Evolutionary conservation across 345 rosid genomes (phyloP).

Genomic region (Brassica nigra): DNA sequence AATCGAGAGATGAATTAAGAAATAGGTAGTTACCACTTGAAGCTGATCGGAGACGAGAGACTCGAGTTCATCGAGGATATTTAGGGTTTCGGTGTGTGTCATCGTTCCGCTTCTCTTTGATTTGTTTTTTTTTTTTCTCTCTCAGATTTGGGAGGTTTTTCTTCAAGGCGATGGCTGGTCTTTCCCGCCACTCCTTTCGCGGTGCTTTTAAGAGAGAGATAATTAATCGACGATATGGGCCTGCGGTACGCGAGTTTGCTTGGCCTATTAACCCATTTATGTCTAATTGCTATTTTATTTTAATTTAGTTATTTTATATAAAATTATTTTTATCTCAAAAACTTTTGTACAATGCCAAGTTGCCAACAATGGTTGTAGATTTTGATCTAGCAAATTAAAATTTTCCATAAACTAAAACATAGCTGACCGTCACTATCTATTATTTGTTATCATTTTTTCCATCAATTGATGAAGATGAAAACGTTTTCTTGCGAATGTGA

Average conservation of each 20-base stretch:
- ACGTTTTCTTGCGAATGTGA: neutral
- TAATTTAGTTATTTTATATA: too few species aligned
- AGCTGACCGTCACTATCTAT: neutral
- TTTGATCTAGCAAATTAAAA: neutral
- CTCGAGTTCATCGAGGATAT: constrained; percentile 63
- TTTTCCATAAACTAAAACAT: neutral
- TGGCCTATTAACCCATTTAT: neutral
- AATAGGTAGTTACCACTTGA: constrained; percentile 60
- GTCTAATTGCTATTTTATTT: neutral
- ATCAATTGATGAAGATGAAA: neutral
- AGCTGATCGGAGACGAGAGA: constrained; percentile 76
- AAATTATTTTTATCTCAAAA: neutral
- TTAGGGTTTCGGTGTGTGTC: constrained; percentile 70
- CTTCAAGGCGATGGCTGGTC: constrained; percentile 18
- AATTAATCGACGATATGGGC: neutral
- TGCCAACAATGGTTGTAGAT: neutral
- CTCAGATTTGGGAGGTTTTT: constrained; percentile 44
- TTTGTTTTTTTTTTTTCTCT: neutral
- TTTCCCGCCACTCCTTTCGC: constrained; percentile 53
- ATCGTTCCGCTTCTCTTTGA: constrained; percentile 18
- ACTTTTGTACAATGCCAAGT: neutral
- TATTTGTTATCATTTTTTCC: neutral
- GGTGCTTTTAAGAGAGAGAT: neutral
- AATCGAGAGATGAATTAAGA: neutral
- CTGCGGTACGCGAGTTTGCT: neutral